Evolutionary conservation across 164 flowering plant genomes (phyloP), one percentile per base, ranked within the genome.

Genomic region (Paratinospora sagittata): DNA sequence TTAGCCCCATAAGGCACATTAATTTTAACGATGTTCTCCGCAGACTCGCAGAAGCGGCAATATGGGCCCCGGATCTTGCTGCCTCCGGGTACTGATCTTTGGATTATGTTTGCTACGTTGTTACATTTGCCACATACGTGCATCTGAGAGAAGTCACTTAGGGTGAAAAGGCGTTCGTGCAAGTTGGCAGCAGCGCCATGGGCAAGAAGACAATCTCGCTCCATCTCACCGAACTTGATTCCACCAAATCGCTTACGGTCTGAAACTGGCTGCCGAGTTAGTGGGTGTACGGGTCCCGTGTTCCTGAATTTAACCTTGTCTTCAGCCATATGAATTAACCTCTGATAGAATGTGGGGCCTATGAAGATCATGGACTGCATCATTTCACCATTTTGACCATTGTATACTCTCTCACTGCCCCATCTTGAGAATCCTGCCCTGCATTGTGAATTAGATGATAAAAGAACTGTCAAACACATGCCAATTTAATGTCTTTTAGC

Each of bases 141-240:
- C 93, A 94, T 90, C 63, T 89, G 91, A 0, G 97, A 87, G 45
- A 85, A 89, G 79, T 94, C 98, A 34, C 97, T 92, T 19, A 90
- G 89, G 0, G 87, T 88, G 75, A 94, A 92, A 34, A 94, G 97
- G 12, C 98, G 91, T 65, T 94, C 98, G 43, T 92, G 87, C 55
- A 92, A 79, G 77, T 94, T 94, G 26, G 96, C 89, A 14, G 98
- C 80, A 24, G 97, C 98, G 34, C 98, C 98, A 75, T 95, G 98
- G 37, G 98, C 98, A 0, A 95, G 83, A 3, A 95, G 86, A 67
- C 98, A 95, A 74, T 95, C 98, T 0, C 98, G 83, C 71, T 95
- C 98, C 98, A 95, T 95, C 83, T 95, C 98, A 5, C 98, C 98
- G 72, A 94, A 92, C 77, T 94, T 94, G 58, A 94, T 80, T 19